These are phyloP conservation scores for Usnea hakonensis DNA, from an alignment of 495 filamentous ascomycete genomes.

Conservation along the genomic window DNA sequence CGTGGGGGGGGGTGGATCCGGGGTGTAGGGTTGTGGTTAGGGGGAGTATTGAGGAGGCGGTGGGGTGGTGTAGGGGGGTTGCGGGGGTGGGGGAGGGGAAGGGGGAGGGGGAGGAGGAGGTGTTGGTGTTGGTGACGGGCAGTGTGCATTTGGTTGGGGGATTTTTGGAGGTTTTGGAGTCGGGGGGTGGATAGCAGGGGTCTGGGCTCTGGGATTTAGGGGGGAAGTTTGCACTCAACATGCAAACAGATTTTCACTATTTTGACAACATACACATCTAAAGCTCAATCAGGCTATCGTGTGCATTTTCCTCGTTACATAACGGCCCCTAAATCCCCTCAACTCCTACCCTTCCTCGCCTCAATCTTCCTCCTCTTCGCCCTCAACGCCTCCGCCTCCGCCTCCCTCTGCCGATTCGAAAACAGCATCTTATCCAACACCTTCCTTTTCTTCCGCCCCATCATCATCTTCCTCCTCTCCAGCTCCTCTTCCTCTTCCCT, in stretches of 20 bases:
- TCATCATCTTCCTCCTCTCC: constrained; percentile 85
- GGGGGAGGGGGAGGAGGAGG: constrained; percentile 29
- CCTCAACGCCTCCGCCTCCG: constrained; percentile 64
- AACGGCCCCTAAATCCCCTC: not conserved
- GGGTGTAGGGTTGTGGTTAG: constrained; percentile 54
- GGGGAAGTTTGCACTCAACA: not conserved
- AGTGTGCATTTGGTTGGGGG: constrained; percentile 86
- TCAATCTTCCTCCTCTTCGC: constrained; percentile 83
- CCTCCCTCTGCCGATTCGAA: constrained; percentile 75
- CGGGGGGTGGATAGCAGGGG: not conserved
- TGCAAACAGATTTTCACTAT: not conserved
- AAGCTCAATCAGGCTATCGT: not conserved
- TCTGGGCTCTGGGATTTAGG: too few species aligned
- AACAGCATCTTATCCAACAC: constrained; percentile 87
- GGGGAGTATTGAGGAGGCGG: constrained; percentile 78
- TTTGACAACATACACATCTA: constrained; percentile 1
- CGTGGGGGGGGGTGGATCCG: constrained; percentile 59
- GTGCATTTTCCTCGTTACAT: not conserved
- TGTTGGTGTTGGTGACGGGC: constrained; percentile 62
- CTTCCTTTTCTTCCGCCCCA: constrained; percentile 85
- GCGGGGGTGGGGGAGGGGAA: constrained; percentile 30
- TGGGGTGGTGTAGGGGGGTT: constrained; percentile 56
- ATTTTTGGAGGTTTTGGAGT: constrained; percentile 65
- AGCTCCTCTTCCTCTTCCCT: constrained; percentile 73
- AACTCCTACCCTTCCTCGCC: constrained; percentile 7